Evolutionary conservation across 2,329 filamentous ascomycete genomes (phyloP).

Genomic region (Thermoascus crustaceus): DNA sequence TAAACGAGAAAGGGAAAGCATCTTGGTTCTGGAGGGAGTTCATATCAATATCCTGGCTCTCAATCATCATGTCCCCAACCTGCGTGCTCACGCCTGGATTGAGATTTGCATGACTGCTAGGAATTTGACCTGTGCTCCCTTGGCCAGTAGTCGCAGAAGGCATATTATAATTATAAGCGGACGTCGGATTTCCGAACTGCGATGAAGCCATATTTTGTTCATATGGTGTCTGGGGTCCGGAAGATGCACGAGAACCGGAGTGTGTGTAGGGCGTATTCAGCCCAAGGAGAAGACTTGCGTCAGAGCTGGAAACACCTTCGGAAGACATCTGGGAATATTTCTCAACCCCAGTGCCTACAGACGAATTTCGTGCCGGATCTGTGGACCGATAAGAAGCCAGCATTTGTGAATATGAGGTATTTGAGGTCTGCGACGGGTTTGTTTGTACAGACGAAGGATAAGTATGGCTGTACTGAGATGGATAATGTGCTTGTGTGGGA

Average conservation of each 20-base stretch:
- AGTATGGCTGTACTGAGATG: conserved; percentile 24
- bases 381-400: conserved; percentile 23
- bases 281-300: conserved; percentile 39
- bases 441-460: conserved; percentile 17
- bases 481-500: conserved; percentile 21
- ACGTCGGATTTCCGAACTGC: conserved; percentile 13
- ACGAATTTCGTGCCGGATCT: conserved; percentile 11
- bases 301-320: conserved; percentile 28
- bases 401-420: conserved; percentile 21
- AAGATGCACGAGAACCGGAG: conserved; percentile 12
- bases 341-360: conserved; percentile 13
- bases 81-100: conserved; percentile 14
- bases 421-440: conserved; percentile 12
- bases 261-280: conserved; percentile 39
- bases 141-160: conserved; percentile 13
- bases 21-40: conserved; percentile 45
- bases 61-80: conserved; percentile 53
- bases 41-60: conserved; percentile 71
- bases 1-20: conserved; percentile 31
- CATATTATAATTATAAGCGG: conserved; percentile 17
- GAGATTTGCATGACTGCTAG: conserved; percentile 10
- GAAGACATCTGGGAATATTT: conserved; percentile 31
- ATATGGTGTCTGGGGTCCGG: conserved; percentile 19
- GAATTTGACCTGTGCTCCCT: conserved; percentile 10
- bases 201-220: too few relatives aligned